Evolutionary conservation across 441 rosid species (phyloP), one percentile per base, ranked within the genome.

Genomic region (Populus hybrid): DNA sequence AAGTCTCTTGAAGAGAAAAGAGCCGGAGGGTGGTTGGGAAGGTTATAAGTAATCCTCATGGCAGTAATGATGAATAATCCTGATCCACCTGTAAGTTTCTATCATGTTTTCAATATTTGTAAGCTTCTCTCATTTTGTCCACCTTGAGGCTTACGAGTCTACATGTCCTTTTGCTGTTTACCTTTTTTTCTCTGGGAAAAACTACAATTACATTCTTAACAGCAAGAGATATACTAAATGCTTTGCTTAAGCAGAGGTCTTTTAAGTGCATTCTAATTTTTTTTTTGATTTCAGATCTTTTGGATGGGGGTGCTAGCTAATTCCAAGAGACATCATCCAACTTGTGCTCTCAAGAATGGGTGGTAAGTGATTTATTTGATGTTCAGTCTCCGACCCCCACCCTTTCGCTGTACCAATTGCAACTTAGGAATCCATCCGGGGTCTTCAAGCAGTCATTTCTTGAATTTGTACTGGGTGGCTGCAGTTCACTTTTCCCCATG

Each of bases 11-110:
- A 85, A 87, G 76, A 81, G 87, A 68, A 87, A 87, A 82, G 90
- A 85, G 46, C 90, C 90, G 24, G 90, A 87, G 21, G 82, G 86
- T 9, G 82, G 86, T 35, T 85, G 90, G 90, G 88, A 87, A 72
- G 64, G 88, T 76, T 80, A 82, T 69, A 83, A 71, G 72, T 86
- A 80, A 69, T 74, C 85, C 68, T 78, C 87, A 57, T 83, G 88
- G 88, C 83, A 83, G 34, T 81, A 84, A 75, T 11, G 79, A 59
- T 64, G 73, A 32, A 68, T 16, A 42, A 67, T 81, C 69, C 79
- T 80, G 82, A 78, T 82, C 85, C 79, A 35, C 87, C 24, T 81
- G 95, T 90, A 80, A 88, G 94, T 82, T 69, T 53, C 46, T 28
- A 74, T n/a, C 38, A 35, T 34, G 71, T 21, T 11, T 65, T 30